Evolutionary conservation across 73 alveolate species (phyloP).

Genomic region (Paramecium tetraurelia): DNA sequence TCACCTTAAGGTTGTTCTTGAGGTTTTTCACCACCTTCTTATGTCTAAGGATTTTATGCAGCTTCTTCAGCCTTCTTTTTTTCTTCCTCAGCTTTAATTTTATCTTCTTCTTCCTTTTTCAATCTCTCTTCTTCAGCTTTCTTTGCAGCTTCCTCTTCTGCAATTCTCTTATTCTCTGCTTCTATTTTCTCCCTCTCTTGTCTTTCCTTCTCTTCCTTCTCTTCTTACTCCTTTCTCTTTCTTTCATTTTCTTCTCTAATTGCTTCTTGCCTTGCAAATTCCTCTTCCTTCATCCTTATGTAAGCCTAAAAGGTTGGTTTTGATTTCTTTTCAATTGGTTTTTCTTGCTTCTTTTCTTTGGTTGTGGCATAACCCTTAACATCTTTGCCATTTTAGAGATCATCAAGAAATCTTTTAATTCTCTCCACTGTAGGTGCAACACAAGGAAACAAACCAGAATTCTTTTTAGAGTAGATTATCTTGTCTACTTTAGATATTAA

Average conservation of each 20-base stretch:
- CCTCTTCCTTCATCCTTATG: conserved; percentile 41
- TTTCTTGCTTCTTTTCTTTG: conserved; percentile 3
- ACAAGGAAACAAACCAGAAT: conserved; percentile 14
- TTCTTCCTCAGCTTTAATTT: neutral
- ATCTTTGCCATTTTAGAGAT: neutral
- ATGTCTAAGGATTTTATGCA: neutral
- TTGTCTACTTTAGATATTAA: neutral
- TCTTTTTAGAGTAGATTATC: conserved; percentile 34
- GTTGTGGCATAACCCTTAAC: neutral
- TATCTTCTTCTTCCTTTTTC: neutral
- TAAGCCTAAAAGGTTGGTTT: conserved; percentile 21
- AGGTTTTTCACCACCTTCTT: neutral
- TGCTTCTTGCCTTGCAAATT: conserved; percentile 45
- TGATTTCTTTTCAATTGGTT: conserved; percentile 23
- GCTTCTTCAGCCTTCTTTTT: neutral
- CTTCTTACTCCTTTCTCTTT: conserved; percentile 45
- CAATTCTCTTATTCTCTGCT: neutral
- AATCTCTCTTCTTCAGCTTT: neutral
- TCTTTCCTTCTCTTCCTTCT: conserved; percentile 33
- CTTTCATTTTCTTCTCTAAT: conserved; percentile 38
- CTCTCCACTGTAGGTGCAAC: conserved; percentile 11
- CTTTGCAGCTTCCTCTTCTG: neutral
- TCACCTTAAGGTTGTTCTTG: neutral
- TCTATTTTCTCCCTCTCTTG: neutral
- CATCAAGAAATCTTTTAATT: conserved; percentile 1